Conservation (phyloP, 2,329 filamentous ascomycete species). For the Pseudocercospora pini-densiflorae region DNA sequence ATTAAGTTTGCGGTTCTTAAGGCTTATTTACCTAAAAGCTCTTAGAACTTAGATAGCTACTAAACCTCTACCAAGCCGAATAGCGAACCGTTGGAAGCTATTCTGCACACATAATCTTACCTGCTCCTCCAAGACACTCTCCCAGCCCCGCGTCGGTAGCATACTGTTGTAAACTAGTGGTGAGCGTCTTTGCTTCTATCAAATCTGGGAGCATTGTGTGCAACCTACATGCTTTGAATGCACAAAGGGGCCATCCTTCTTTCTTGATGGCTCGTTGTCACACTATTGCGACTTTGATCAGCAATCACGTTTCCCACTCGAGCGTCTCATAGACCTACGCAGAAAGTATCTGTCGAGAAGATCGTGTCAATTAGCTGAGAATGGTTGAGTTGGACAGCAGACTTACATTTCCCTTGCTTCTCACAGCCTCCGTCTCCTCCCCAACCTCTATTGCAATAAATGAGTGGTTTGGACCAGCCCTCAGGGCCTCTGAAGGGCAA, state of each 20-base stretch:
- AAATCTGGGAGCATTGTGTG: neutral
- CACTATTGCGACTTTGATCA: neutral
- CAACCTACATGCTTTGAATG: neutral
- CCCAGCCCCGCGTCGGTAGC: neutral
- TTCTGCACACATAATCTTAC: constrained; percentile 14
- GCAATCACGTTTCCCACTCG: neutral
- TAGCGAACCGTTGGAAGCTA: neutral
- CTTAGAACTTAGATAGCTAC: too few relatives aligned
- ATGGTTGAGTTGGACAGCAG: neutral
- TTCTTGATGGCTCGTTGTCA: neutral
- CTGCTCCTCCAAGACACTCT: neutral
- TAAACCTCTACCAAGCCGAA: too few relatives aligned
- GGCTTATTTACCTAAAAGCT: too few relatives aligned
- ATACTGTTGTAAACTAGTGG: neutral
- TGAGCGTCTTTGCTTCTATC: neutral
- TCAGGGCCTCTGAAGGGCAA: neutral
- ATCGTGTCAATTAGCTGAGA: neutral
- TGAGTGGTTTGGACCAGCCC: constrained; percentile 2
- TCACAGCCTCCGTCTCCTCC: constrained; percentile 2
- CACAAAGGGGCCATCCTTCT: neutral
- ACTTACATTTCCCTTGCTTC: neutral
- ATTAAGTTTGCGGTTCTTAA: too few relatives aligned
- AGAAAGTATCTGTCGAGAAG: neutral
- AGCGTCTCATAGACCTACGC: neutral
- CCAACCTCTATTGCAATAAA: constrained; percentile 7